Conservation (phyloP, 2,329 filamentous ascomycete species). For the Xylariaceae sp. region DNA sequence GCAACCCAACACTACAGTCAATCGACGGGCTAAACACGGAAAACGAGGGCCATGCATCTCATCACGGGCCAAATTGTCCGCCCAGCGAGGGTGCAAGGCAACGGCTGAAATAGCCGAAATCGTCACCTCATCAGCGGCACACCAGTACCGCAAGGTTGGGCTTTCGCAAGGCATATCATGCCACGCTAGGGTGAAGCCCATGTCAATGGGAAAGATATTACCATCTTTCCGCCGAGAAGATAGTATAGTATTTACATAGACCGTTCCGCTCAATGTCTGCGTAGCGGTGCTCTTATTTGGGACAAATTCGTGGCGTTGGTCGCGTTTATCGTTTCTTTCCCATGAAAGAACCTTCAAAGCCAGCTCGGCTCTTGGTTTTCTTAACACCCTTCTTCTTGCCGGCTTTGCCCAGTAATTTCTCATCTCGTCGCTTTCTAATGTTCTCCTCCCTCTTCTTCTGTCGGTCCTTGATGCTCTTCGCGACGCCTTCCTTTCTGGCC, state of each 20-base stretch:
- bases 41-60: neutral
- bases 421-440: conserved; percentile 67
- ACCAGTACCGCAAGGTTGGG: neutral
- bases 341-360: conserved; percentile 67
- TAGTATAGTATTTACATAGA: conserved; percentile 14
- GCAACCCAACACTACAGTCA: neutral
- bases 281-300: neutral
- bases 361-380: conserved; percentile 48
- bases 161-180: neutral
- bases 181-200: neutral
- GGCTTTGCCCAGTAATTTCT: conserved; percentile 58
- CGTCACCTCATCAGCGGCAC: neutral
- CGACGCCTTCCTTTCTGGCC: conserved; percentile 67
- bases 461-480: conserved; percentile 70
- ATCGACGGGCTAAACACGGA: neutral
- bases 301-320: conserved; percentile 4
- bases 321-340: conserved; percentile 38
- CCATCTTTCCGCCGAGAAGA: neutral
- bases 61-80: neutral
- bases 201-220: neutral
- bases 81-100: neutral
- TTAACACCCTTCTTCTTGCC: conserved; percentile 51
- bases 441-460: conserved; percentile 82
- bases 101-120: neutral
- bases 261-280: neutral